Conservation (phyloP, 2,329 filamentous ascomycete species). For the Phialocephala subalpina region DNA sequence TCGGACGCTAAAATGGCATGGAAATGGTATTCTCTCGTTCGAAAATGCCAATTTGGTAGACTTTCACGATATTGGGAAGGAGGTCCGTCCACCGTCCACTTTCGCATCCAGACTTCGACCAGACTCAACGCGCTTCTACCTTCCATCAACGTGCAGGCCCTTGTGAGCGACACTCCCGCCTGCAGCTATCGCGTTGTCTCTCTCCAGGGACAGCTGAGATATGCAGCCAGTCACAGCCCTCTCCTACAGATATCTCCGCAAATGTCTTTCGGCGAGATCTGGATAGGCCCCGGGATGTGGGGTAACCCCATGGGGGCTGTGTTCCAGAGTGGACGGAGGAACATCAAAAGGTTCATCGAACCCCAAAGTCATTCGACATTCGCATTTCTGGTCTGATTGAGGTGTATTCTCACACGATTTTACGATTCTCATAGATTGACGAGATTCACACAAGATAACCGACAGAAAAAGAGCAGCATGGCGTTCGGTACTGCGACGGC, state of each 20-base stretch:
- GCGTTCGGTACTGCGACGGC: slow-evolving; percentile 7
- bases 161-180: too few species aligned
- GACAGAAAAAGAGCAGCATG: background rate
- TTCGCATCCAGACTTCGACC: too few species aligned
- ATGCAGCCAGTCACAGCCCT: background rate
- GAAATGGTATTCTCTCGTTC: too few species aligned
- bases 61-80: too few species aligned
- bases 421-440: background rate
- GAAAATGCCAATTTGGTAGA: too few species aligned
- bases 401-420: background rate
- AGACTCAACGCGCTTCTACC: background rate
- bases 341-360: background rate
- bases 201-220: background rate
- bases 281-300: background rate
- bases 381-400: background rate
- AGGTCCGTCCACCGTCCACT: too few species aligned
- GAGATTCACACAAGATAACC: background rate
- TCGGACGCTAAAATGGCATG: too few species aligned
- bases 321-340: slow-evolving; percentile 1
- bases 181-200: background rate
- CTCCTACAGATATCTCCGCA: background rate
- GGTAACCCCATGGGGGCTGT: background rate
- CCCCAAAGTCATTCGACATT: background rate
- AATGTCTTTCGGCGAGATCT: background rate
- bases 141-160: background rate